Conservation (phyloP, 2,329 filamentous ascomycete genomes). For the Alternaria atra region DNA sequence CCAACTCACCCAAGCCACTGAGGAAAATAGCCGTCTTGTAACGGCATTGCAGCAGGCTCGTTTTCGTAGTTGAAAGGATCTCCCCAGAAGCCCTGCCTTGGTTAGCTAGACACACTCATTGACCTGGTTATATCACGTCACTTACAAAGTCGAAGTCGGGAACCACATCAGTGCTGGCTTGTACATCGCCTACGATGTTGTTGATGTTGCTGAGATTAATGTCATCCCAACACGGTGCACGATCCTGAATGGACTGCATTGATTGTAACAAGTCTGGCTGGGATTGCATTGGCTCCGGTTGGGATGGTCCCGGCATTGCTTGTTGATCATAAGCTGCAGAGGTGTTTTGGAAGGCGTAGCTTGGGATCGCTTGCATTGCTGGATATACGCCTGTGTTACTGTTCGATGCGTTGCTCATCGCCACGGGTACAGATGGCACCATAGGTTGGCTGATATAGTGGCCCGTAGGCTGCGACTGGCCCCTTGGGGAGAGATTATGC, state of each 20-base stretch:
- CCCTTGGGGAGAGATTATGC: constrained; percentile 28
- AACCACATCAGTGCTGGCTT: constrained; percentile 35
- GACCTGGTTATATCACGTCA: not conserved
- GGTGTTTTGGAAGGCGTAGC: constrained; percentile 22
- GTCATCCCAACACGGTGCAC: constrained; percentile 42
- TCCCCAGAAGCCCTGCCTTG: constrained; percentile 47
- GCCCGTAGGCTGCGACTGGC: constrained; percentile 25
- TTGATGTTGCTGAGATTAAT: constrained; percentile 47
- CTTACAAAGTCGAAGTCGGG: constrained; percentile 52
- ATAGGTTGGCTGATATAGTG: constrained; percentile 24
- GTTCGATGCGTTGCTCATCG: constrained; percentile 17
- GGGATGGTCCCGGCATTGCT: constrained; percentile 9
- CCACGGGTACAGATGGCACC: constrained; percentile 11
- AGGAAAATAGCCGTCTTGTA: constrained; percentile 32
- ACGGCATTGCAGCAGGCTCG: constrained; percentile 33
- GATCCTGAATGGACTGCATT: constrained; percentile 23
- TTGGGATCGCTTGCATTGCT: constrained; percentile 24
- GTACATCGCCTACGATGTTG: constrained; percentile 42
- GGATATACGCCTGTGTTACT: constrained; percentile 27
- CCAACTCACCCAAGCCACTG: constrained; percentile 27
- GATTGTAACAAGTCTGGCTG: constrained; percentile 18
- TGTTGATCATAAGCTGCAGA: constrained; percentile 15
- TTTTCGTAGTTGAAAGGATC: constrained; percentile 48
- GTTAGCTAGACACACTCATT: constrained; percentile 16
- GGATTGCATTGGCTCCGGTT: constrained; percentile 13